These are phyloP conservation scores for Escovopsis sp. DNA, from an alignment of 2,329 filamentous ascomycete genomes.

Conservation along the genomic window DNA sequence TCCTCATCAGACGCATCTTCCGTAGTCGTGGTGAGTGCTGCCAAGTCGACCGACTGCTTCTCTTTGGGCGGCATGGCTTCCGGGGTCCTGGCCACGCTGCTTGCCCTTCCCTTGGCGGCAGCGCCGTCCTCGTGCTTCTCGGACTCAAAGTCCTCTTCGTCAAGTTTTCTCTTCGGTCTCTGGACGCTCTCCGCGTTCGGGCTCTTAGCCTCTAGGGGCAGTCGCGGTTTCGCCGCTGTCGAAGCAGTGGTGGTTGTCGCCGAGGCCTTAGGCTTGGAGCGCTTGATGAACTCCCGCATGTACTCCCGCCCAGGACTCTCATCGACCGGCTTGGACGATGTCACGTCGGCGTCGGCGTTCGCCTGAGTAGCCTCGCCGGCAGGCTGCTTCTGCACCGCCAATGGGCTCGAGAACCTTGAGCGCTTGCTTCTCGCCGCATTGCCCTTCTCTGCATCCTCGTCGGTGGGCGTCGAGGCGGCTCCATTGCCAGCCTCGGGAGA, in stretches of 20 bases:
- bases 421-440: no score
- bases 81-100: conserved; percentile 3
- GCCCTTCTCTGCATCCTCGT: background rate
- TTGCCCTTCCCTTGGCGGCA: conserved; percentile 13
- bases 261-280: conserved; percentile 14
- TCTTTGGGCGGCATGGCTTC: background rate
- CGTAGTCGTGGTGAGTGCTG: conserved; percentile 1
- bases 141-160: conserved; percentile 9
- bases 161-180: conserved; percentile 19
- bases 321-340: conserved; percentile 8
- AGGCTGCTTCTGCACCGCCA: background rate
- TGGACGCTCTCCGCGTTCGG: conserved; percentile 20
- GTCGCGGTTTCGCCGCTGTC: conserved; percentile 15
- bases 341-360: background rate
- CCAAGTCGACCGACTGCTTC: conserved; percentile 8
- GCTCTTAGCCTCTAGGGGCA: conserved; percentile 20
- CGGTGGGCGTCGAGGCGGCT: background rate
- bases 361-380: background rate
- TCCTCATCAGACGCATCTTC: background rate
- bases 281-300: conserved; percentile 21
- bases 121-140: conserved; percentile 10
- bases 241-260: conserved; percentile 18
- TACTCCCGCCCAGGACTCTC: conserved; percentile 22
- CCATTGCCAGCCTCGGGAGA: background rate
- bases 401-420: no score